Conservation (phyloP, 2,329 filamentous ascomycete species). For the Fusarium xyrophilum region DNA sequence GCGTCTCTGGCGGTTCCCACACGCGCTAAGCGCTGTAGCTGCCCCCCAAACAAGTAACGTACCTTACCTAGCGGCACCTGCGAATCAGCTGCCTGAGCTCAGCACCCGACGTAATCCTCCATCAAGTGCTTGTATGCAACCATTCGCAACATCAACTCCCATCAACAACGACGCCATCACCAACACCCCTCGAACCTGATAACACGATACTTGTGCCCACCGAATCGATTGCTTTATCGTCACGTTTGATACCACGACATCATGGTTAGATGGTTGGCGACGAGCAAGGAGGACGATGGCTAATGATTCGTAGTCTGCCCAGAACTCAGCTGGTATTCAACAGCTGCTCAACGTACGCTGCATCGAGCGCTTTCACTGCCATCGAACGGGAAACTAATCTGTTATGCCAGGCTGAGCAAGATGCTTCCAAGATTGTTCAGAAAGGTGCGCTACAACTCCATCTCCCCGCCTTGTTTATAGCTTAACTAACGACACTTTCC, state of each 20-base stretch:
- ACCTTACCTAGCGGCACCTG: constrained; percentile 15
- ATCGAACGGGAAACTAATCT: constrained; percentile 1
- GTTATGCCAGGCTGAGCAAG: constrained; percentile 80
- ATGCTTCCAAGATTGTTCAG: constrained; percentile 98
- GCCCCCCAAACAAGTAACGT: constrained; percentile 3
- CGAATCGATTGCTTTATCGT: neutral
- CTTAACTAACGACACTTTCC: constrained; percentile 32
- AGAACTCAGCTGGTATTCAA: constrained; percentile 98
- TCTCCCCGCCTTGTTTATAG: constrained; percentile 2
- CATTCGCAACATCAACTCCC: constrained; percentile 26
- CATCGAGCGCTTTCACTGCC: neutral
- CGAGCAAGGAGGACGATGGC: constrained; percentile 26
- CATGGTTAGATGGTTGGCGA: constrained; percentile 34
- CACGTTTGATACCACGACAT: constrained; percentile 7
- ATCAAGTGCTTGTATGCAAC: constrained; percentile 25
- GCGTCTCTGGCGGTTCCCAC: constrained; percentile 24
- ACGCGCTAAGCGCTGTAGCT: constrained; percentile 25
- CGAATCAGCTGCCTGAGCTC: constrained; percentile 29
- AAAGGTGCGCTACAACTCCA: constrained; percentile 69
- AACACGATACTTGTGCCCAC: neutral
- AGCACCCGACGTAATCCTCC: constrained; percentile 35
- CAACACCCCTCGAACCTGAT: neutral
- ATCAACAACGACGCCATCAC: constrained; percentile 27
- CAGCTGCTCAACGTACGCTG: constrained; percentile 91
- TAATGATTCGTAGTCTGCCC: constrained; percentile 74